Percentiles rank a stretch among this genome's conserved stretches.
Evolutionary conservation across 2,329 filamentous ascomycete species (phyloP).

Genomic region (Penicillium rolfsii): DNA sequence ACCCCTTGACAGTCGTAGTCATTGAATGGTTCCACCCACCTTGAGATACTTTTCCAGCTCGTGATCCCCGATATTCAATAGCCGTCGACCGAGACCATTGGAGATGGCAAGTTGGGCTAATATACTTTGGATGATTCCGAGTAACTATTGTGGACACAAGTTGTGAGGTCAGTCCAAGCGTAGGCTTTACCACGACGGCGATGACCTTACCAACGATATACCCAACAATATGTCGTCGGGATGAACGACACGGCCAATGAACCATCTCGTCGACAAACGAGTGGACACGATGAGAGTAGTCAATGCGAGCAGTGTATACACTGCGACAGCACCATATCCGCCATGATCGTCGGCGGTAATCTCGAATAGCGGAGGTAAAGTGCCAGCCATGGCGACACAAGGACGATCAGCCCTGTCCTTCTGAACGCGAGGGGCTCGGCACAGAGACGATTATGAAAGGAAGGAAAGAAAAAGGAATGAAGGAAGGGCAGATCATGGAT

Average conservation of each 20-base stretch:
- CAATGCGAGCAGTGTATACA: constrained; percentile 27
- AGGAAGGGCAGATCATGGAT: constrained; percentile 15
- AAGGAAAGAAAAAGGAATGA: background rate
- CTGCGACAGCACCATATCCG: constrained; percentile 27
- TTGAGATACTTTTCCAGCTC: constrained; percentile 21
- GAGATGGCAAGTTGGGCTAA: constrained; percentile 28
- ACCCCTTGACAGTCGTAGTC: background rate
- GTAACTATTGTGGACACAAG: constrained; percentile 8
- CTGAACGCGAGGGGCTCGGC: constrained; percentile 5
- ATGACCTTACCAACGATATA: constrained; percentile 18
- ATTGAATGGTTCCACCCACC: constrained; percentile 8
- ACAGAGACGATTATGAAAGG: background rate
- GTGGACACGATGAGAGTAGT: constrained; percentile 22
- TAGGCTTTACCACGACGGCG: background rate
- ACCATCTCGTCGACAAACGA: constrained; percentile 27
- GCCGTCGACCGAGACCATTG: constrained; percentile 24
- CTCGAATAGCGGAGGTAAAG: constrained; percentile 27
- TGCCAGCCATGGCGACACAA: constrained; percentile 22
- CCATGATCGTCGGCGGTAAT: constrained; percentile 29
- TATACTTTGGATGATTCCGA: constrained; percentile 25
- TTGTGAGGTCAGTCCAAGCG: background rate
- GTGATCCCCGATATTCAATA: constrained; percentile 14
- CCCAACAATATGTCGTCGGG: constrained; percentile 27
- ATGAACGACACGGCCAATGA: constrained; percentile 26
- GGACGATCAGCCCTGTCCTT: constrained; percentile 10